phyloP scores from a whole-genome alignment of 2,329 filamentous ascomycete genomes.

The Trichoderma afroharzianum region DNA sequence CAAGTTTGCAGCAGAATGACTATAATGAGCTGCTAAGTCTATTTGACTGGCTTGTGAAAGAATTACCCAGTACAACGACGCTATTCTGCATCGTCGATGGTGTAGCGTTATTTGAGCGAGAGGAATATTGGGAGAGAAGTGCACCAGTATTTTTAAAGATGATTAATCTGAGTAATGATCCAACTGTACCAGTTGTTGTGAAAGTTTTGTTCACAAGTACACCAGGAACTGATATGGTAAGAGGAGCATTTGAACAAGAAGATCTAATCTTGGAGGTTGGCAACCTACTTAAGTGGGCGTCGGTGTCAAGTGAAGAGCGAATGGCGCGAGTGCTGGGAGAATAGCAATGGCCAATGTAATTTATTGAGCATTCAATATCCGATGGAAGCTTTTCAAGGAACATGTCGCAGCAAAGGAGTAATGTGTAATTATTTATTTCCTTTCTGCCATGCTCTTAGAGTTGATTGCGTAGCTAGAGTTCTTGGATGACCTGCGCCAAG shows the following conservation, averaged over 20 bases:
- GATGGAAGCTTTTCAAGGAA: too few relatives aligned
- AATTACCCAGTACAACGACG: not conserved
- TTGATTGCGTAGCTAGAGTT: not conserved
- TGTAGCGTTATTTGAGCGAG: not conserved
- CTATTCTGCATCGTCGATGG: not conserved
- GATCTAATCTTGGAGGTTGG: constrained; percentile 20
- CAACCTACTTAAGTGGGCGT: constrained; percentile 8
- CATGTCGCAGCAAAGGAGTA: fast-evolving
- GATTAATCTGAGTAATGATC: not conserved
- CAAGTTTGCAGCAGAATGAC: not conserved
- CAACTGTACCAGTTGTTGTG: not conserved
- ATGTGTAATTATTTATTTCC: not conserved
- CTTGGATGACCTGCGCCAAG: not conserved
- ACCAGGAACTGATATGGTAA: constrained; percentile 10
- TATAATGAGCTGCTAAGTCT: not conserved
- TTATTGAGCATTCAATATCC: not conserved
- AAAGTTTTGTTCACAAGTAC: constrained; percentile 23
- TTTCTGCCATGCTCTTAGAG: not conserved
- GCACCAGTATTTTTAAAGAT: not conserved
- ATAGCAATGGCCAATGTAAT: fast-evolving
- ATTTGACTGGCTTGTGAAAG: not conserved
- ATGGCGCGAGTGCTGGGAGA: not conserved
- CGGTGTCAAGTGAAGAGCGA: constrained; percentile 5
- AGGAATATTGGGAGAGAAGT: not conserved
- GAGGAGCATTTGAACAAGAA: constrained; percentile 18